Evolutionary conservation across 139 green algal species (phyloP), one percentile per base, ranked within the genome.

Genomic region (Gonium pectorale): DNA sequence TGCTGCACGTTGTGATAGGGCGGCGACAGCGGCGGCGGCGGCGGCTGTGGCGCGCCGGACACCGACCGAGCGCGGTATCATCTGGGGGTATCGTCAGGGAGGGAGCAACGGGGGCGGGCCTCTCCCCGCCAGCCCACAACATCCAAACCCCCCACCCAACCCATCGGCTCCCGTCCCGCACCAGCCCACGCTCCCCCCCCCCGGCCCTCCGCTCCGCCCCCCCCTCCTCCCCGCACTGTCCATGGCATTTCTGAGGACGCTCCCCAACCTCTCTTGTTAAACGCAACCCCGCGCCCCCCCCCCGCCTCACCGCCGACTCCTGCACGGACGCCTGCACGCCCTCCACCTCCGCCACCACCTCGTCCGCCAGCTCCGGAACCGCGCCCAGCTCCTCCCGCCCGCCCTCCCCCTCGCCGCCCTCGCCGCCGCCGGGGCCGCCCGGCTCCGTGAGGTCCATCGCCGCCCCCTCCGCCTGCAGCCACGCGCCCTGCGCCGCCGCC

Each of bases 271-370:
- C n/a, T n/a, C n/a, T n/a, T n/a, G n/a, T n/a, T n/a, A n/a, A n/a
- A n/a, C n/a, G n/a, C n/a, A n/a, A n/a, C n/a, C n/a, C n/a, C n/a
- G n/a, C n/a, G n/a, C 49, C 63, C 63, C 11, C 63, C 9, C 35
- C 38, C 22, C 38, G 22, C 19, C 74, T 4, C 56, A 83, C 77
- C 77, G 73, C 73, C 44, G 77, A 66, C 62, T 83, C 77, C 77
- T 83, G 77, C 40, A 83, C 77, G 0, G 77, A 73, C 11, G 77
- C 77, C 77, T 83, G 77, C 40, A 83, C 31, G 21, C 62, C 60
- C 63, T 83, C 77, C 31, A 83, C 77, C 77, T 83, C 77, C 31
- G 54, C 33, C 77, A 24, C 62, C 59, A 83, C 77, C 77, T 83
- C 77, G 19, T 83, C 77, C 60, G 77, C 77, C 60, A 83, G 60